Conservation (phyloP, 2,329 filamentous ascomycete genomes). For the Arthrinium puccinioides region DNA sequence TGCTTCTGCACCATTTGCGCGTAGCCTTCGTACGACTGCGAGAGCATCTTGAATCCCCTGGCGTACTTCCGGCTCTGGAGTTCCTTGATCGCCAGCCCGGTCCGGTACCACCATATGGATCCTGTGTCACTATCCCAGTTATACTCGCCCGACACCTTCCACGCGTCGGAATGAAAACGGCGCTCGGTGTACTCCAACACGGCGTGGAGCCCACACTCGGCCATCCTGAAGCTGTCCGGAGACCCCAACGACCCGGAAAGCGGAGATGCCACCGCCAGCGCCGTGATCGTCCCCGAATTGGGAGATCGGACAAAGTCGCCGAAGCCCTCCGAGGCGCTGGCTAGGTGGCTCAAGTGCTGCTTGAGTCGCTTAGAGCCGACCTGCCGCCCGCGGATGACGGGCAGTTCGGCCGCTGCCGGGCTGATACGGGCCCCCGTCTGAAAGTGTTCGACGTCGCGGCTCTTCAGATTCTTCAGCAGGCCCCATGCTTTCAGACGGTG, state of each 20-base stretch:
- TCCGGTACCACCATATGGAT: background rate
- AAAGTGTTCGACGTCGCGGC: conserved; percentile 10
- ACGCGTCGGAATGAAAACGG: conserved; percentile 1
- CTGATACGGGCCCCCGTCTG: background rate
- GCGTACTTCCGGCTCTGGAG: background rate
- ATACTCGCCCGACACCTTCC: conserved; percentile 2
- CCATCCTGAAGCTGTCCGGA: background rate
- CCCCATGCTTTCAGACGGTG: conserved; percentile 3
- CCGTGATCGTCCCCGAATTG: no score
- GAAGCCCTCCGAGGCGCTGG: background rate
- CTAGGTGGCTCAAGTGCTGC: background rate
- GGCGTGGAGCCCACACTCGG: conserved; percentile 2
- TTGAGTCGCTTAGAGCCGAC: conserved; percentile 6
- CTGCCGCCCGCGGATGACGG: conserved; percentile 5
- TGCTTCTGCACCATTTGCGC: background rate
- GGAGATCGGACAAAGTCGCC: background rate
- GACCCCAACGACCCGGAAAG: background rate
- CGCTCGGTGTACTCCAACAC: conserved; percentile 1
- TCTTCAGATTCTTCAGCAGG: conserved; percentile 14
- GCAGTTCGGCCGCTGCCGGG: background rate
- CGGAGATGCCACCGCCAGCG: no score
- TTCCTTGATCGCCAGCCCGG: background rate
- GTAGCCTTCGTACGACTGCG: conserved; percentile 2
- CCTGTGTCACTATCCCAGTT: background rate
- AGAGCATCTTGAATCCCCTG: background rate